Conservation (phyloP, 2,329 filamentous ascomycete species). For the Dactylonectria macrodidyma region DNA sequence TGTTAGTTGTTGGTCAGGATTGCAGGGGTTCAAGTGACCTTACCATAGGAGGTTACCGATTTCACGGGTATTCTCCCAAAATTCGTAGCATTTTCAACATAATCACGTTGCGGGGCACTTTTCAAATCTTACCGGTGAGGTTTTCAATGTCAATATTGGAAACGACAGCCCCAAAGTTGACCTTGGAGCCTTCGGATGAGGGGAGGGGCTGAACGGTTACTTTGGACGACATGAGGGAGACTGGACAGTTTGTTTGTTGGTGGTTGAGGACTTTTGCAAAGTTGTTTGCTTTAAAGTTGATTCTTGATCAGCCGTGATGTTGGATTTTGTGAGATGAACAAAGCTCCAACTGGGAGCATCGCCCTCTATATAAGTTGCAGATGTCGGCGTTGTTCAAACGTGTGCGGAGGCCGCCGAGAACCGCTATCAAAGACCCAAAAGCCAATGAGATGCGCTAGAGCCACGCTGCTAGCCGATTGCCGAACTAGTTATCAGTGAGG, state of each 20-base stretch:
- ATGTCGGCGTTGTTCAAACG: neutral
- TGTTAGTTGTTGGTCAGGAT: conserved; percentile 36
- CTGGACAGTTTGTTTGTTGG: neutral
- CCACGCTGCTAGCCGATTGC: conserved; percentile 6
- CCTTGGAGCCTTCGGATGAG: conserved; percentile 53
- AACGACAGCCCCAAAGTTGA: conserved; percentile 75
- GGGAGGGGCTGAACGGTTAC: conserved; percentile 57
- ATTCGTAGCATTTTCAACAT: conserved; percentile 30
- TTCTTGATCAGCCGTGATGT: neutral
- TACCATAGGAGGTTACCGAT: conserved; percentile 73
- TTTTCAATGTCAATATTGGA: conserved; percentile 73
- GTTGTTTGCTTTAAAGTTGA: neutral
- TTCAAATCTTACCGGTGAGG: conserved; percentile 67
- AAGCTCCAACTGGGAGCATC: neutral
- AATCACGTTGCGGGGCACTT: conserved; percentile 1
- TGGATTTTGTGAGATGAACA: neutral
- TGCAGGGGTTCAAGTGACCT: conserved; percentile 45
- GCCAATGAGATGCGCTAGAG: conserved; percentile 3
- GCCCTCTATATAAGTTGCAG: conserved; percentile 9
- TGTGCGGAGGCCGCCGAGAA: conserved; percentile 26
- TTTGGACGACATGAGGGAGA: conserved; percentile 39
- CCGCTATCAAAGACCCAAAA: conserved; percentile 14
- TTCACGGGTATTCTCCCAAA: conserved; percentile 69
- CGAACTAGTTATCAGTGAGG: conserved; percentile 19
- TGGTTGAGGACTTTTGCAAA: conserved; percentile 4